Conservation (phyloP, 2,329 filamentous ascomycete species). For the Periconia digitata region DNA sequence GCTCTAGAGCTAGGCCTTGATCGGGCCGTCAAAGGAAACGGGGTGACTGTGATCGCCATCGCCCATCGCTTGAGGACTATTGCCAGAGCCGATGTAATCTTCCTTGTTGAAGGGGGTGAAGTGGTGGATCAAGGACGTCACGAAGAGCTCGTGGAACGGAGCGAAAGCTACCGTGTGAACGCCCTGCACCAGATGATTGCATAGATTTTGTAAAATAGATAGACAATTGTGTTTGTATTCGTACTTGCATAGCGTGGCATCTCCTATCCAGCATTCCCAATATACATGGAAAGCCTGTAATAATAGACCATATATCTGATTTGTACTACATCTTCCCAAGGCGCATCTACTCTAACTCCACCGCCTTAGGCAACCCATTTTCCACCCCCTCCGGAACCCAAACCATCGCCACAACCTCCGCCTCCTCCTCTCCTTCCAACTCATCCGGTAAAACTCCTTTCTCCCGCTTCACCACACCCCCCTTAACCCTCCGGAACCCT, state of each 20-base stretch:
- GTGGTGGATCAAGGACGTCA: slow-evolving; percentile 54
- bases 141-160: slow-evolving; percentile 51
- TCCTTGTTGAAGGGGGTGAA: slow-evolving; percentile 51
- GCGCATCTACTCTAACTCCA: slow-evolving; percentile 12
- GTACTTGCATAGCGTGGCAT: slow-evolving; percentile 7
- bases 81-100: slow-evolving; percentile 46
- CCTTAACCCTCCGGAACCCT: slow-evolving; percentile 47
- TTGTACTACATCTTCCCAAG: background rate
- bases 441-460: slow-evolving; percentile 36
- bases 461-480: slow-evolving; percentile 45
- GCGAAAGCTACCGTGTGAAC: slow-evolving; percentile 54
- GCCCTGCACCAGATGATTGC: slow-evolving; percentile 53
- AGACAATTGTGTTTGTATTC: background rate
- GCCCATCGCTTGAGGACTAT: slow-evolving; percentile 48
- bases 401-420: slow-evolving; percentile 12
- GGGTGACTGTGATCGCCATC: slow-evolving; percentile 48
- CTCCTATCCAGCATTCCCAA: background rate
- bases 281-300: background rate
- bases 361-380: slow-evolving; percentile 12
- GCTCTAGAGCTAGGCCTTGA: slow-evolving; percentile 45
- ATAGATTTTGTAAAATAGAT: slow-evolving; percentile 6
- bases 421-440: slow-evolving; percentile 11
- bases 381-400: slow-evolving; percentile 18
- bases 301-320: background rate
- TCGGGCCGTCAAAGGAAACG: slow-evolving; percentile 34